These are phyloP conservation scores for Tilletia setariae DNA, from an alignment of 1,284 basidiomycete genomes.

Conservation along the genomic window DNA sequence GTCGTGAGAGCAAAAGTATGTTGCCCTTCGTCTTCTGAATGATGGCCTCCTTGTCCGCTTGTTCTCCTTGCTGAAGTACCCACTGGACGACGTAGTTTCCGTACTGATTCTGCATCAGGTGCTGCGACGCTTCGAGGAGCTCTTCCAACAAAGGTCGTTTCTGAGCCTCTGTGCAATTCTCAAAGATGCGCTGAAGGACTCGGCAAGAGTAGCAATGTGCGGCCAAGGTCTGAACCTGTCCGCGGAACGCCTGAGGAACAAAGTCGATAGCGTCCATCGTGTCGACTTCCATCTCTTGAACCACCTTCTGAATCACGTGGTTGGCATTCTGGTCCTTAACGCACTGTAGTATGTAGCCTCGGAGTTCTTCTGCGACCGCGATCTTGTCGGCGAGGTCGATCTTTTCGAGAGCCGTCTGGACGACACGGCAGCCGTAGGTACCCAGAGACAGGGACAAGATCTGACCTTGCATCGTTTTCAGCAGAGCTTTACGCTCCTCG, in stretches of 20 bases:
- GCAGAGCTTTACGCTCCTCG: constrained; percentile 65
- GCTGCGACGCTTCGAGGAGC: constrained; percentile 66
- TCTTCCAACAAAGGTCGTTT: constrained; percentile 77
- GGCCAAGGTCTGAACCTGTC: constrained; percentile 77
- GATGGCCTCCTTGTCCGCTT: constrained; percentile 64
- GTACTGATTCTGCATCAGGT: constrained; percentile 56
- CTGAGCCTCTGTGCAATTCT: constrained; percentile 62
- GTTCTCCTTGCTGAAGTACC: constrained; percentile 74
- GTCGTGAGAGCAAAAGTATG: constrained; percentile 65
- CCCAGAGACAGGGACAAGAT: constrained; percentile 67
- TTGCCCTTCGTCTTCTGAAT: constrained; percentile 62
- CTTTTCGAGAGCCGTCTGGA: constrained; percentile 64
- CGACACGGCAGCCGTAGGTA: constrained; percentile 81
- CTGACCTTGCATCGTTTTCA: constrained; percentile 73
- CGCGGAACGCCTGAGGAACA: constrained; percentile 69
- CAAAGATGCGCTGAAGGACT: constrained; percentile 88
- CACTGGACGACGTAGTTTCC: constrained; percentile 92
- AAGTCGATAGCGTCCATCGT: constrained; percentile 62
- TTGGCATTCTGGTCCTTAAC: constrained; percentile 57
- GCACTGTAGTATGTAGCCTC: constrained; percentile 3
- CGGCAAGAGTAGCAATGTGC: constrained; percentile 92
- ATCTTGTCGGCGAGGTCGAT: constrained; percentile 27
- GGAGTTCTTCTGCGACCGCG: constrained; percentile 62
- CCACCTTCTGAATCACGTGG: constrained; percentile 65
- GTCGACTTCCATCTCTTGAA: constrained; percentile 11